phyloP scores from a whole-genome alignment of 768 basidiomycete genomes.

The Grammothele lineata region DNA sequence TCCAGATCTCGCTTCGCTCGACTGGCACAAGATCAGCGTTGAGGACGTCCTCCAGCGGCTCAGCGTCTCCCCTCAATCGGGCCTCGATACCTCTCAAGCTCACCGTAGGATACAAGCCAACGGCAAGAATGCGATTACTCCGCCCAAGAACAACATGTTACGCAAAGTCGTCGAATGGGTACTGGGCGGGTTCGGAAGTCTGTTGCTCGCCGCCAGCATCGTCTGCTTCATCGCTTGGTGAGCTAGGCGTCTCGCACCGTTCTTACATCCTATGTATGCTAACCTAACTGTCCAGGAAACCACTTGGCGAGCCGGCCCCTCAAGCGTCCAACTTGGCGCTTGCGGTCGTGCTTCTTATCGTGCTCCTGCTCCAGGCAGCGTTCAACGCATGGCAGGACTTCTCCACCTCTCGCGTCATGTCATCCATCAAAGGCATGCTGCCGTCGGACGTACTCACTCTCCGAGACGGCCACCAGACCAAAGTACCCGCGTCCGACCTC shows the following conservation, averaged over 20 bases:
- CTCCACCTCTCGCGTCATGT: conserved; percentile 50
- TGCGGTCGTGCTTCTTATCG: conserved; percentile 48
- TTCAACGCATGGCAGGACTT: conserved; percentile 59
- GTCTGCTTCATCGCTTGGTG: conserved; percentile 53
- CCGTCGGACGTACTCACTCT: conserved; percentile 58
- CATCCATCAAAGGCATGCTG: conserved; percentile 58
- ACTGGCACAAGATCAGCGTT: conserved; percentile 2
- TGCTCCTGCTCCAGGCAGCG: conserved; percentile 37
- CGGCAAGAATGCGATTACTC: conserved; percentile 48
- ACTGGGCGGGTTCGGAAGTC: conserved; percentile 38
- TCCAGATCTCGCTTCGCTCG: neutral
- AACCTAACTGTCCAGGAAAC: conserved; percentile 54
- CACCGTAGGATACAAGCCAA: conserved; percentile 38
- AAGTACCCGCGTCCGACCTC: conserved; percentile 32
- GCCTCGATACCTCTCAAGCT: conserved; percentile 47
- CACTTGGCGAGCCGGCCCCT: conserved; percentile 53
- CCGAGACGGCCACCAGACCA: conserved; percentile 34
- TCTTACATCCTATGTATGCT: neutral
- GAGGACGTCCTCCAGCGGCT: conserved; percentile 4
- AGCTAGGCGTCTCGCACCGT: neutral
- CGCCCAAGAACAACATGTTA: conserved; percentile 39
- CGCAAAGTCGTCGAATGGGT: conserved; percentile 37
- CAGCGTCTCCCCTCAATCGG: conserved; percentile 34
- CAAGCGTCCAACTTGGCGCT: conserved; percentile 51
- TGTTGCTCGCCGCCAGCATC: conserved; percentile 42